Conservation (phyloP, 2,329 filamentous ascomycete genomes). For the Annulohypoxylon truncatum region DNA sequence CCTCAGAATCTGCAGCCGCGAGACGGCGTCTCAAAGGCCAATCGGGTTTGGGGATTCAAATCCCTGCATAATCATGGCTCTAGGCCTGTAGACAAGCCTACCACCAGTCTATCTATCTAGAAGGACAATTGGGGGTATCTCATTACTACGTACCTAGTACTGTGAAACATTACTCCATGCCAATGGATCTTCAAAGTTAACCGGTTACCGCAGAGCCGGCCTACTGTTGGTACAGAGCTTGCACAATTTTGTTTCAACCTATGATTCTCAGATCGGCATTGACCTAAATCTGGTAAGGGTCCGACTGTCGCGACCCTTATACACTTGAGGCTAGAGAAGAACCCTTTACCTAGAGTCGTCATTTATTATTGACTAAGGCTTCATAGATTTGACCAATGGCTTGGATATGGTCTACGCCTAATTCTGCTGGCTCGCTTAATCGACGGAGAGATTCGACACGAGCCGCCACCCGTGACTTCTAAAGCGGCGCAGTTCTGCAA, state of each 20-base stretch:
- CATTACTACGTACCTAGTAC: constrained; percentile 22
- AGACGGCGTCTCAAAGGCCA: constrained; percentile 24
- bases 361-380: neutral
- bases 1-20: constrained; percentile 29
- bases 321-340: neutral
- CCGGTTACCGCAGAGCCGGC: constrained; percentile 17
- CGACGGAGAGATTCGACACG: neutral
- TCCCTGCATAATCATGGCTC: constrained; percentile 12
- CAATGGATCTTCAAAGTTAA: neutral
- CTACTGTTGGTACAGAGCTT: constrained; percentile 18
- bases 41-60: constrained; percentile 27
- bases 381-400: neutral
- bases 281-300: neutral
- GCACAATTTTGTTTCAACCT: constrained; percentile 19
- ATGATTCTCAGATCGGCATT: constrained; percentile 1
- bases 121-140: constrained; percentile 3
- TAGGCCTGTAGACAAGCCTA: neutral
- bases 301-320: neutral
- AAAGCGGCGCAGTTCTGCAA: neutral
- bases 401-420: neutral
- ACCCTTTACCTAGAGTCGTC: neutral
- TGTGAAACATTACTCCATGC: constrained; percentile 25
- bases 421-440: neutral
- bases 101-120: neutral
- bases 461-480: neutral